These are phyloP conservation scores for Colletotrichum theobromicola DNA, from an alignment of 2,329 filamentous ascomycete genomes.

Conservation along the genomic window DNA sequence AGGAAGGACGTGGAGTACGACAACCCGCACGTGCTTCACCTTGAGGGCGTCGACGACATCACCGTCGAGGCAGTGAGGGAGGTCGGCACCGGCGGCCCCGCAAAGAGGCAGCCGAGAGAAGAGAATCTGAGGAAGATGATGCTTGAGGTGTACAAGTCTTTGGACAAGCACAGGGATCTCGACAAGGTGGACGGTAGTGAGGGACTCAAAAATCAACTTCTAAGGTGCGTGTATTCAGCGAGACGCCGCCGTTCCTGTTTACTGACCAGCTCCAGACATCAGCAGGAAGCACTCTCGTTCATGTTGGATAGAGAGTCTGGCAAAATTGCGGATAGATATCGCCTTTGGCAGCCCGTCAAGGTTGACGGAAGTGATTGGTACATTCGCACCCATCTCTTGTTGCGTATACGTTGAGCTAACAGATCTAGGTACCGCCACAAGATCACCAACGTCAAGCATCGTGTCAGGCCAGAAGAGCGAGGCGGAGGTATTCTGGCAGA, in stretches of 20 bases:
- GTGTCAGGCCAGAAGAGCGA: slow-evolving; percentile 31
- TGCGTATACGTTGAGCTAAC: background rate
- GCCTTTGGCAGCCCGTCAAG: slow-evolving; percentile 34
- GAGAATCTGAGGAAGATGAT: slow-evolving; percentile 16
- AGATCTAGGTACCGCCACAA: slow-evolving; percentile 37
- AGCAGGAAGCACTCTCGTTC: slow-evolving; percentile 40
- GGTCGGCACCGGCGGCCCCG: background rate
- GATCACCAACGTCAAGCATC: slow-evolving; percentile 42
- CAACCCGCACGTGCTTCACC: slow-evolving; percentile 35
- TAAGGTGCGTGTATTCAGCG: slow-evolving; percentile 24
- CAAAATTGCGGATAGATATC: slow-evolving; percentile 30
- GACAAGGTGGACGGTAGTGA: slow-evolving; percentile 23
- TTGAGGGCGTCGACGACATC: slow-evolving; percentile 23
- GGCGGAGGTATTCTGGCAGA: slow-evolving; percentile 60
- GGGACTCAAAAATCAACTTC: slow-evolving; percentile 26
- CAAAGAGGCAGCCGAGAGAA: background rate
- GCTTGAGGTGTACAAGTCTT: slow-evolving; percentile 22
- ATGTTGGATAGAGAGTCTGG: slow-evolving; percentile 44
- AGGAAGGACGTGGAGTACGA: slow-evolving; percentile 26
- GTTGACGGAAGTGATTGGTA: slow-evolving; percentile 31
- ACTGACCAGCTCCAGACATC: slow-evolving; percentile 34
- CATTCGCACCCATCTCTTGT: background rate
- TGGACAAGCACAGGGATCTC: slow-evolving; percentile 24
- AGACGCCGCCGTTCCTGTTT: rapidly evolving
- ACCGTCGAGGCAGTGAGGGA: background rate